phyloP scores from a whole-genome alignment of 495 filamentous ascomycete genomes.

The Tuber microsphaerosporum region DNA sequence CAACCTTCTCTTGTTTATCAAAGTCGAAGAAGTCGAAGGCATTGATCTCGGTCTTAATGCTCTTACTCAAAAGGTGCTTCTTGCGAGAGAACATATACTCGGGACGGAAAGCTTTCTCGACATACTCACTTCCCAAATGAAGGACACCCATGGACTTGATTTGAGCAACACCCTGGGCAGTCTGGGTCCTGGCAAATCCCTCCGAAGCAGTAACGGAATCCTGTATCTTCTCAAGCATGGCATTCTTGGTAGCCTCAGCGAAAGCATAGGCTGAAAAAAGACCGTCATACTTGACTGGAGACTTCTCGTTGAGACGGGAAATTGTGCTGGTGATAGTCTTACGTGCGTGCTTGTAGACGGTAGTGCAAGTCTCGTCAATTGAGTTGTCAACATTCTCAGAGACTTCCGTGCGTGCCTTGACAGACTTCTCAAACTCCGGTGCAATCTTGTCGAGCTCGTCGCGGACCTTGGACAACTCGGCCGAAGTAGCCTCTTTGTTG shows the following conservation, averaged over 20 bases:
- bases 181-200: slow-evolving; percentile 70
- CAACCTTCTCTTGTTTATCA: slow-evolving; percentile 88
- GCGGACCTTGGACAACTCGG: slow-evolving; percentile 76
- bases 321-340: slow-evolving; percentile 65
- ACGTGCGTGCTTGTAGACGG: slow-evolving; percentile 76
- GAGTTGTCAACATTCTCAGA: slow-evolving; percentile 71
- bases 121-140: slow-evolving; percentile 80
- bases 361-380: slow-evolving; percentile 75
- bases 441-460: slow-evolving; percentile 74
- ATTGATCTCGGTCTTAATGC: slow-evolving; percentile 81
- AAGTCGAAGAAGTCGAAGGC: slow-evolving; percentile 92
- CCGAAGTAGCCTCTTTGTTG: slow-evolving; percentile 77
- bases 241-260: slow-evolving; percentile 83
- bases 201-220: slow-evolving; percentile 70
- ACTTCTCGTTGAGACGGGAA: slow-evolving; percentile 60
- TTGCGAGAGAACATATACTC: slow-evolving; percentile 87
- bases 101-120: slow-evolving; percentile 73
- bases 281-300: slow-evolving; percentile 79
- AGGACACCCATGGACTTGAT: slow-evolving; percentile 83
- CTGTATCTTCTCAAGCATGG: slow-evolving; percentile 83
- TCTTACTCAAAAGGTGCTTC: slow-evolving; percentile 68
- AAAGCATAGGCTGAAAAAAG: slow-evolving; percentile 79
- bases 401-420: slow-evolving; percentile 72
- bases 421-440: slow-evolving; percentile 74
- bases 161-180: slow-evolving; percentile 71